These are phyloP conservation scores for Trichoderma koningii DNA, from an alignment of 2,329 filamentous ascomycete genomes.

Conservation along the genomic window DNA sequence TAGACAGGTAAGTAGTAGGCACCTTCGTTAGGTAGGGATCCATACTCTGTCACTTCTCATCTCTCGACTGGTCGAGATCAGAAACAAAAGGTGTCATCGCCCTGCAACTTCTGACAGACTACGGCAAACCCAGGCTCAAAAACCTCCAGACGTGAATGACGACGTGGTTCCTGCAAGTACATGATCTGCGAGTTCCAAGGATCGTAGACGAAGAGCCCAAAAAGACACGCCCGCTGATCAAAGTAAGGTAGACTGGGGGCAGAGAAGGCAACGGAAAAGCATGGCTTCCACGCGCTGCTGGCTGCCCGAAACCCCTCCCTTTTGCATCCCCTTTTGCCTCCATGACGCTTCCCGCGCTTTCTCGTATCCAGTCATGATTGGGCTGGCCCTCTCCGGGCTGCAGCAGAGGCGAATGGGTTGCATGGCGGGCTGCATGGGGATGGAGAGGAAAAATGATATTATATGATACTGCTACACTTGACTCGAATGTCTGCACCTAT, in stretches of 20 bases:
- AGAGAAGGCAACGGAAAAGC: background rate
- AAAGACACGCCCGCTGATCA: background rate
- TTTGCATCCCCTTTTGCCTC: slow-evolving; percentile 8
- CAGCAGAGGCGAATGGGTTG: background rate
- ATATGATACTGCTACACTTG: too few relatives aligned
- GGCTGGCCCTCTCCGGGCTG: background rate
- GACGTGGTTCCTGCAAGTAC: too few relatives aligned
- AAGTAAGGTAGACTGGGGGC: background rate
- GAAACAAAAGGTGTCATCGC: too few relatives aligned
- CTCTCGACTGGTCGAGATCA: too few relatives aligned
- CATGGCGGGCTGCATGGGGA: slow-evolving; percentile 14
- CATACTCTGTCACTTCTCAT: too few relatives aligned
- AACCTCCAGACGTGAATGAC: too few relatives aligned
- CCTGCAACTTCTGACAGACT: too few relatives aligned
- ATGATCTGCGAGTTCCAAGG: too few relatives aligned
- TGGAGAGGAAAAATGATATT: background rate
- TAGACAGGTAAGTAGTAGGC: too few relatives aligned
- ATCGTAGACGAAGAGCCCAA: background rate
- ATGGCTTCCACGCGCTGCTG: slow-evolving; percentile 3
- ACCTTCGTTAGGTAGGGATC: too few relatives aligned
- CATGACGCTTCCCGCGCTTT: slow-evolving; percentile 7
- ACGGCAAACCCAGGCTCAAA: too few relatives aligned
- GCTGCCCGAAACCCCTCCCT: background rate
- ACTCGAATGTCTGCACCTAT: too few relatives aligned
- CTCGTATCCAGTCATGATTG: slow-evolving; percentile 1